These are phyloP conservation scores for Stylonectria norvegica DNA, from an alignment of 2,329 filamentous ascomycete species.

Conservation along the genomic window DNA sequence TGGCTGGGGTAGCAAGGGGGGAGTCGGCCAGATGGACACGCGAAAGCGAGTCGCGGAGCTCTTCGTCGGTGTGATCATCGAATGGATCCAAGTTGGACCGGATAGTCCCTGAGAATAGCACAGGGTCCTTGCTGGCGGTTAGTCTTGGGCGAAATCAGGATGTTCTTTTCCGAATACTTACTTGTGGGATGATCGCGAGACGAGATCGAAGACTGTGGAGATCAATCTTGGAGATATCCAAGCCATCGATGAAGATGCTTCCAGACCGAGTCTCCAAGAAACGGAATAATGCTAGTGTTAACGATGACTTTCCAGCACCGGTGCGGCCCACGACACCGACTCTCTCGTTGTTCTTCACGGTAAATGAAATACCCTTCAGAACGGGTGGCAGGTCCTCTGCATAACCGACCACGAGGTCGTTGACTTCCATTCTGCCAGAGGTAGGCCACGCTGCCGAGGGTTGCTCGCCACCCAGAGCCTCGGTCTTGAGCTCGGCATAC, in stretches of 20 bases:
- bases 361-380: conserved; percentile 66
- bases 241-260: conserved; percentile 65
- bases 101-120: conserved; percentile 76
- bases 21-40: conserved; percentile 64
- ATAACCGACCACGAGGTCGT: conserved; percentile 69
- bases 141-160: neutral
- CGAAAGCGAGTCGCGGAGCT: conserved; percentile 65
- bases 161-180: conserved; percentile 20
- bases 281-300: conserved; percentile 73
- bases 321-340: conserved; percentile 77
- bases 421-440: conserved; percentile 69
- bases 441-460: conserved; percentile 73
- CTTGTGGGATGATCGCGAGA: conserved; percentile 73
- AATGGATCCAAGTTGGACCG: conserved; percentile 77
- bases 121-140: conserved; percentile 57
- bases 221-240: conserved; percentile 70
- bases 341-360: conserved; percentile 62
- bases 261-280: conserved; percentile 69
- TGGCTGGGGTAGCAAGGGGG: conserved; percentile 36
- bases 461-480: conserved; percentile 57
- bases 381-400: conserved; percentile 68
- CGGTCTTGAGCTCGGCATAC: conserved; percentile 66
- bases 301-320: conserved; percentile 72
- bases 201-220: conserved; percentile 69
- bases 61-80: conserved; percentile 62